Percentiles rank a stretch among this genome's conserved stretches.
Conservation (phyloP, 306 rosid genomes). For the Citrullus colocynthis region DNA sequence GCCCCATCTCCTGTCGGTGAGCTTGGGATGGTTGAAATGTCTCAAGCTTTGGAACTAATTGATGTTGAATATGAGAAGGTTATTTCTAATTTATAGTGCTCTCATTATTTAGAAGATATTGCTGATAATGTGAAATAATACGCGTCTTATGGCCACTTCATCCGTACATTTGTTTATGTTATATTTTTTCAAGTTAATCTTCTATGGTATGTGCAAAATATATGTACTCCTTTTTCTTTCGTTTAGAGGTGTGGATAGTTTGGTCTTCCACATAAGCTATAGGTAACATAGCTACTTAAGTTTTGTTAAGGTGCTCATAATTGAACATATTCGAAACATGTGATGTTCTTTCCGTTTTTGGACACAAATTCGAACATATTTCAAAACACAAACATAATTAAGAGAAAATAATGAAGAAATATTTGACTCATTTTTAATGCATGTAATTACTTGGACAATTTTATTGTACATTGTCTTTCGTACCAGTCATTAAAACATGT, state of each 20-base stretch:
- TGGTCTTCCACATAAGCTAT: background rate
- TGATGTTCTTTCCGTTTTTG: background rate
- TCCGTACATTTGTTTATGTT: background rate
- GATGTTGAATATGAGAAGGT: constrained; percentile 88
- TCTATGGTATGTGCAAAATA: background rate
- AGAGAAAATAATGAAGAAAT: background rate
- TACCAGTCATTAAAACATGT: background rate
- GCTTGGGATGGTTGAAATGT: constrained; percentile 99
- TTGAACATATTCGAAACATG: background rate
- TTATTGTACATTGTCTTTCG: background rate
- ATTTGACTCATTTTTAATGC: background rate
- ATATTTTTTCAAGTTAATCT: background rate
- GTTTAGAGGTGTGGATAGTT: background rate
- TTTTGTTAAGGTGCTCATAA: background rate
- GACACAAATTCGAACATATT: background rate
- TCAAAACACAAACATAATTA: background rate
- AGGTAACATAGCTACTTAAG: background rate
- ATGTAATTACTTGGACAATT: background rate
- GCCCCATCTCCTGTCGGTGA: constrained; percentile 97
- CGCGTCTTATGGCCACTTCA: background rate
- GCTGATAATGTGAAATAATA: background rate
- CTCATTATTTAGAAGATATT: background rate
- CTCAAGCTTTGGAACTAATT: constrained; percentile 75
- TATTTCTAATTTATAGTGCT: constrained; percentile 8
- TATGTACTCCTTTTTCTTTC: background rate